phyloP scores from a whole-genome alignment of 164 flowering plant genomes.

The Magnolia sinica region DNA sequence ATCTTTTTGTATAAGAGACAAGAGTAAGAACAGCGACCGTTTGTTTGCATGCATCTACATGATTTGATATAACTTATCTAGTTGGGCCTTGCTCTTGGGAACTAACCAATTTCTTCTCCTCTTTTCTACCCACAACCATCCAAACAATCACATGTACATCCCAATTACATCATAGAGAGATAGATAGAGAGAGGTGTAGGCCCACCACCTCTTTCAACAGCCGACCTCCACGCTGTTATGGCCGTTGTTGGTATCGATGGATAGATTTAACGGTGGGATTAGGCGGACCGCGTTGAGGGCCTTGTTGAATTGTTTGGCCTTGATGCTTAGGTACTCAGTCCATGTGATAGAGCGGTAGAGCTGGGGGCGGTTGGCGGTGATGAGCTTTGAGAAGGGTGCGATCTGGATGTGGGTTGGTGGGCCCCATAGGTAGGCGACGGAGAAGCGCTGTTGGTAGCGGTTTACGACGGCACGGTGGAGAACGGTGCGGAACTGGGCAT shows the following conservation, averaged over 20 bases:
- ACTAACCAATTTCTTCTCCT: constrained; percentile 13
- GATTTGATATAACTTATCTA: constrained; percentile 26
- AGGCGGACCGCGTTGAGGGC: constrained; percentile 55
- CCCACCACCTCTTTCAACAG: constrained; percentile 11
- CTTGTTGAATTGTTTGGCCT: constrained; percentile 69
- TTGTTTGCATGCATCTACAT: constrained; percentile 25
- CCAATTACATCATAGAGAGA: background rate
- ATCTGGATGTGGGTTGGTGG: constrained; percentile 43
- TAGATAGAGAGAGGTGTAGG: background rate
- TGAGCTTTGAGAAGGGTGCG: constrained; percentile 46
- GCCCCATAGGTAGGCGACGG: constrained; percentile 58
- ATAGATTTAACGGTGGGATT: constrained; percentile 24
- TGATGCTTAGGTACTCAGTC: constrained; percentile 70
- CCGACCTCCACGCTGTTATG: constrained; percentile 31
- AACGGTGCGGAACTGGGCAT: constrained; percentile 50
- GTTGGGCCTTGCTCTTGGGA: constrained; percentile 18
- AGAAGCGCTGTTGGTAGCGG: constrained; percentile 36
- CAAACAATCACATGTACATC: constrained; percentile 8
- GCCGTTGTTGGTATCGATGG: constrained; percentile 36
- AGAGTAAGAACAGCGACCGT: constrained; percentile 27
- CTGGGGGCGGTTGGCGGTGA: constrained; percentile 39
- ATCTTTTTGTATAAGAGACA: constrained; percentile 27
- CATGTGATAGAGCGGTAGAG: constrained; percentile 66
- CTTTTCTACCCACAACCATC: constrained; percentile 14
- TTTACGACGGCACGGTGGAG: constrained; percentile 65